Evolutionary conservation across 257 asterid genomes (phyloP).

Genomic region (Solanum clarkiae): DNA sequence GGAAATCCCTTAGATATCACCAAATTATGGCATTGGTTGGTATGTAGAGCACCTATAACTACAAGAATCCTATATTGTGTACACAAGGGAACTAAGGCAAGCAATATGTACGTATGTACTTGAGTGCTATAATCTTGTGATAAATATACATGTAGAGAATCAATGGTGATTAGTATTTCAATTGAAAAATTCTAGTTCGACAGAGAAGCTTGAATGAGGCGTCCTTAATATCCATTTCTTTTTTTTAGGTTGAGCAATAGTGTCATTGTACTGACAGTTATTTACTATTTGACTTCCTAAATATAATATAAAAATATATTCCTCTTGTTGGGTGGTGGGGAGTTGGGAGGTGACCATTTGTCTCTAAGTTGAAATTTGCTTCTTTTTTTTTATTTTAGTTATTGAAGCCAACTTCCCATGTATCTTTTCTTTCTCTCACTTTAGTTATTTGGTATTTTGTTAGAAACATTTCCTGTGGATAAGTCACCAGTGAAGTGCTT

Average conservation of each 20-base stretch:
- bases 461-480: constrained; percentile 53
- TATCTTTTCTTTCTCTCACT: constrained; percentile 5
- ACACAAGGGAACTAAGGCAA: background rate
- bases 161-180: background rate
- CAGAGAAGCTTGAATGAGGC: background rate
- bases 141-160: background rate
- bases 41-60: background rate
- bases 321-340: background rate
- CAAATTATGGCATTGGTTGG: background rate
- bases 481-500: constrained; percentile 78
- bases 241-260: background rate
- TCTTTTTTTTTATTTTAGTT: background rate
- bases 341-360: background rate
- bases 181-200: background rate
- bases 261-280: background rate
- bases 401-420: background rate
- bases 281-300: background rate
- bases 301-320: background rate
- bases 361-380: background rate
- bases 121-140: background rate
- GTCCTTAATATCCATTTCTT: background rate
- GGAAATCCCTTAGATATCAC: background rate
- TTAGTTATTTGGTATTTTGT: background rate
- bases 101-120: background rate
- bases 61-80: background rate